These are phyloP conservation scores for Xylariales sp. DNA, from an alignment of 2,329 filamentous ascomycete species.

Conservation along the genomic window DNA sequence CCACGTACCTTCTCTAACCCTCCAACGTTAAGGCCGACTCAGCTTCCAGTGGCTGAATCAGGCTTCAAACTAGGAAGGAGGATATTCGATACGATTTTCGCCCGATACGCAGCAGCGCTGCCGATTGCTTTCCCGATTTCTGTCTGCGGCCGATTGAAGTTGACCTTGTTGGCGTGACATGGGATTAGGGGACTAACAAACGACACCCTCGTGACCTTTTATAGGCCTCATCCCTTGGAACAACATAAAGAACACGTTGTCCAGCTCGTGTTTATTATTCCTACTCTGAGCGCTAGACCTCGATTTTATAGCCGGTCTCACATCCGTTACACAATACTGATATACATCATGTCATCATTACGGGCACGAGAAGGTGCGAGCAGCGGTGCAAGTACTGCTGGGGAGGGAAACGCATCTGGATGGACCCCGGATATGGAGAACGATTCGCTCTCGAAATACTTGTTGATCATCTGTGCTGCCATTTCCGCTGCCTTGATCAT, in stretches of 20 bases:
- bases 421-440: constrained; percentile 40
- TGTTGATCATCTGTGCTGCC: constrained; percentile 59
- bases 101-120: constrained; percentile 7
- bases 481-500: constrained; percentile 59
- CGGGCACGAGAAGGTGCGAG: too few relatives aligned
- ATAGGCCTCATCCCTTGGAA: neutral
- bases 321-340: neutral
- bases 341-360: neutral
- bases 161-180: constrained; percentile 8
- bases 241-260: neutral
- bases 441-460: constrained; percentile 53
- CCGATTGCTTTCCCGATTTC: neutral
- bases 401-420: constrained; percentile 22
- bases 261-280: neutral
- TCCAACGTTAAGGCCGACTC: too few relatives aligned
- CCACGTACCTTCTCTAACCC: too few relatives aligned
- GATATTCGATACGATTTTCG: too few relatives aligned
- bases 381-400: too few relatives aligned
- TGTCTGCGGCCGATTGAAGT: constrained; percentile 8
- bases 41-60: too few relatives aligned
- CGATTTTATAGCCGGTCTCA: neutral
- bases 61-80: too few relatives aligned
- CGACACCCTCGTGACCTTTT: neutral
- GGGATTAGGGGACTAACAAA: neutral
- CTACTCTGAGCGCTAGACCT: neutral